Evolutionary conservation across 2,329 filamentous ascomycete species (phyloP).

Genomic region (Colletotrichum sojae): DNA sequence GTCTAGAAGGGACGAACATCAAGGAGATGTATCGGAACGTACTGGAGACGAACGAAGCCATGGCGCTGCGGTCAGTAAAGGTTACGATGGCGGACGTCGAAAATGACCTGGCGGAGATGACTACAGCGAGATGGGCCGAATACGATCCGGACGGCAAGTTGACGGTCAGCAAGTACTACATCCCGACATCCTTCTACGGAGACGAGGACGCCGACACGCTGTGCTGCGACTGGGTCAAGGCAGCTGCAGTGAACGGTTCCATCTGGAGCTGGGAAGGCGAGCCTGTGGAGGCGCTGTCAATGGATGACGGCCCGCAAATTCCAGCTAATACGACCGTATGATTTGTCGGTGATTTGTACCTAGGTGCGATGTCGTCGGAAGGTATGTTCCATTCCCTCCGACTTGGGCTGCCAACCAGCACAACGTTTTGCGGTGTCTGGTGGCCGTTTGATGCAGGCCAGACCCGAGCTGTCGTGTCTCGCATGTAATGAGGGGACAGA

Average conservation of each 20-base stretch:
- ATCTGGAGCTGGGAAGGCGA: constrained; percentile 53
- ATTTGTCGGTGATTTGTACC: no score
- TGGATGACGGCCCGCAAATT: neutral
- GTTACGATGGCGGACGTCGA: constrained; percentile 34
- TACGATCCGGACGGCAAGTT: constrained; percentile 54
- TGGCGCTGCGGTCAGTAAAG: constrained; percentile 47
- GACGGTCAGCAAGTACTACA: constrained; percentile 55
- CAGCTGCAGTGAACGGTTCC: constrained; percentile 56
- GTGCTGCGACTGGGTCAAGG: constrained; percentile 58
- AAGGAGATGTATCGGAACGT: constrained; percentile 58
- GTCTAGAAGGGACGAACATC: constrained; percentile 51
- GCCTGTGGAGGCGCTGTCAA: constrained; percentile 1
- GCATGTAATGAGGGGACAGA: neutral
- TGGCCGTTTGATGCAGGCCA: neutral
- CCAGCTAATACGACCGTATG: no score
- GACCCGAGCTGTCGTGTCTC: neutral
- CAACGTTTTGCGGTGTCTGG: neutral
- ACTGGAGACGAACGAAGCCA: constrained; percentile 46
- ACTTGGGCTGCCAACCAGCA: no score
- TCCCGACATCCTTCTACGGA: constrained; percentile 56
- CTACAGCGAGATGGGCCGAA: constrained; percentile 50
- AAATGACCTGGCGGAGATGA: constrained; percentile 42
- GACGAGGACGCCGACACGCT: constrained; percentile 53
- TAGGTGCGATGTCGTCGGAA: no score
- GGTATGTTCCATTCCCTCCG: no score